These are phyloP conservation scores for Calocera viscosa DNA, from an alignment of 768 basidiomycete genomes.

Conservation along the genomic window DNA sequence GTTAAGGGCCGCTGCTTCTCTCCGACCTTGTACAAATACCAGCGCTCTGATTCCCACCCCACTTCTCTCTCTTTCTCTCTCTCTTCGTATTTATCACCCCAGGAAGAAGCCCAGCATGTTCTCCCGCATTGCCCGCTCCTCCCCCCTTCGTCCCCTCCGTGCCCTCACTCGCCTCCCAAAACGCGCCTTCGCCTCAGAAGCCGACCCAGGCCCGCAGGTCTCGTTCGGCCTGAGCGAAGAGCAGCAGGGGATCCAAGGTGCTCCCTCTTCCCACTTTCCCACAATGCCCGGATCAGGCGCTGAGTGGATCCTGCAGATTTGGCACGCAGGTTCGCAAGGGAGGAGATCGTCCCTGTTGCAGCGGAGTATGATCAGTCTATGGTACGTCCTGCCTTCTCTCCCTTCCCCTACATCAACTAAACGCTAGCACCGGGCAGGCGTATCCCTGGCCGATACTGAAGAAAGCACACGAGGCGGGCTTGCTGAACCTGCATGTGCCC, in stretches of 20 bases:
- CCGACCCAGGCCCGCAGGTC: background rate
- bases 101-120: background rate
- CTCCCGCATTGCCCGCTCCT: background rate
- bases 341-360: constrained; percentile 27
- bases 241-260: constrained; percentile 26
- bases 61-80: too few species aligned
- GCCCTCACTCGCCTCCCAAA: background rate
- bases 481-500: constrained; percentile 31
- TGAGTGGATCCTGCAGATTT: constrained; percentile 18
- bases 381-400: constrained; percentile 21
- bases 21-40: too few species aligned
- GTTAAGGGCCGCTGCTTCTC: too few species aligned
- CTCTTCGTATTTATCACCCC: too few species aligned
- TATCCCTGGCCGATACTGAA: constrained; percentile 31
- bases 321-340: constrained; percentile 21
- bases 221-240: constrained; percentile 28
- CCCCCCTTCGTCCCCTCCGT: background rate
- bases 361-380: constrained; percentile 29
- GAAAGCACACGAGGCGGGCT: constrained; percentile 28
- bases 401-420: background rate
- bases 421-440: constrained; percentile 16
- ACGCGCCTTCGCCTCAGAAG: background rate
- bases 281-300: background rate
- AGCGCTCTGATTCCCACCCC: too few species aligned
- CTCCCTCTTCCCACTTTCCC: background rate